A percentile compares a stretch with the other conserved stretches of the same genome.
Conservation (phyloP, 2,329 filamentous ascomycete genomes). For the Byssoonygena ceratinophila region DNA sequence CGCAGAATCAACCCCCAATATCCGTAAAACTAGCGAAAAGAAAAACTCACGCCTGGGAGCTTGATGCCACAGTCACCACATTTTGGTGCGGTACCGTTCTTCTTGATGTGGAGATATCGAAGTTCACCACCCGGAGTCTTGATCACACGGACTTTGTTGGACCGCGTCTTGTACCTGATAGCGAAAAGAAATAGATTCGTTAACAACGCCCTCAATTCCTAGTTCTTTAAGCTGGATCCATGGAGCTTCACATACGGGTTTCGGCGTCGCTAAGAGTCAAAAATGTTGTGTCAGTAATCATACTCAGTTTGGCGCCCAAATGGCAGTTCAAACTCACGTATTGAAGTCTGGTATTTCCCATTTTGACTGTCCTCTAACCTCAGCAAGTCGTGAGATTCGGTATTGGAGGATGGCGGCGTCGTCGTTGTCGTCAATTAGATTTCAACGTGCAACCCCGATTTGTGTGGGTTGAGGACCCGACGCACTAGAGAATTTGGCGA, state of each 20-base stretch:
- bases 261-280: conserved; percentile 55
- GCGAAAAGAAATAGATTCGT: conserved; percentile 15
- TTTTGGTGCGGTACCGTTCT: conserved; percentile 95
- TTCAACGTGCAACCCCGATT: conserved; percentile 30
- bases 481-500: conserved; percentile 29
- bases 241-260: conserved; percentile 55
- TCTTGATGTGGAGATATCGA: conserved; percentile 98
- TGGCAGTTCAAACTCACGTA: conserved; percentile 30
- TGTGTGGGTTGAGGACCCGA: conserved; percentile 34
- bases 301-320: not conserved
- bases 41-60: conserved; percentile 82
- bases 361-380: conserved; percentile 40
- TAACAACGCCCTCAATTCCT: conserved; percentile 25
- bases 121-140: conserved; percentile 96
- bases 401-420: conserved; percentile 34
- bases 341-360: conserved; percentile 45
- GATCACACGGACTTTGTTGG: conserved; percentile 90
- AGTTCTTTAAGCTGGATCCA: not conserved
- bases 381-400: conserved; percentile 28
- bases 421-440: conserved; percentile 35
- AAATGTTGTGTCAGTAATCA: conserved; percentile 23
- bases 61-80: conserved; percentile 98
- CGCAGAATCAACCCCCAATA: not conserved
- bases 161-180: conserved; percentile 88
- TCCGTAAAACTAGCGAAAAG: conserved; percentile 14